phyloP scores from a whole-genome alignment of 2,329 filamentous ascomycete genomes.

The Pestalotiopsis sp. region DNA sequence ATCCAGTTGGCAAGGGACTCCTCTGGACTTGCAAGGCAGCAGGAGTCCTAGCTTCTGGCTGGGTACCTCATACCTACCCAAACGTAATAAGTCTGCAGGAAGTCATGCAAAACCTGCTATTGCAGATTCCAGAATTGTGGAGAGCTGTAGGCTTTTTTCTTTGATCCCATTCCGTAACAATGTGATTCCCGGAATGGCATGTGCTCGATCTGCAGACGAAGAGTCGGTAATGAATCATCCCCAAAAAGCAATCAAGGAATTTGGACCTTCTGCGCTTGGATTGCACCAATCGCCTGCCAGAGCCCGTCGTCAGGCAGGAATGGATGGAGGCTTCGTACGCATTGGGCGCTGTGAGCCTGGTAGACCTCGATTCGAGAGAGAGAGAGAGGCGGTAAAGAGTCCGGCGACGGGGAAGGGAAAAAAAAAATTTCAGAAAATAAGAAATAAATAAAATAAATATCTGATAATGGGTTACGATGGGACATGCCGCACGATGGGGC shows the following conservation, averaged over 20 bases:
- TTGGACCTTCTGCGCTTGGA: background rate
- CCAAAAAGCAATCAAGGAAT: background rate
- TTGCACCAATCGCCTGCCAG: background rate
- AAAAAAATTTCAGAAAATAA: background rate
- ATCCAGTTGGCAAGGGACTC: background rate
- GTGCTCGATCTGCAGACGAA: background rate
- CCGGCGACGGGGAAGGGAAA: background rate
- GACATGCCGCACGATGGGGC: background rate
- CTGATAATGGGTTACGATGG: background rate
- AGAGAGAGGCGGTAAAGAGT: background rate
- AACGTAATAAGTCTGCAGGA: background rate
- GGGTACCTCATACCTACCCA: background rate
- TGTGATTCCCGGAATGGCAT: background rate
- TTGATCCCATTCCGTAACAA: background rate
- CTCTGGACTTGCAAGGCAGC: background rate
- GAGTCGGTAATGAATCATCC: background rate
- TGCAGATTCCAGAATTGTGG: background rate
- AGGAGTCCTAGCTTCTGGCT: background rate
- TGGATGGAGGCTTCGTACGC: background rate
- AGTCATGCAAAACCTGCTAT: background rate
- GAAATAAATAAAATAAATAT: background rate
- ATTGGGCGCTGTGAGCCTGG: background rate
- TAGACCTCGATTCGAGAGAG: background rate
- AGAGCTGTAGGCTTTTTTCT: background rate
- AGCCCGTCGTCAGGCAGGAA: background rate